Evolutionary conservation across 2,329 filamentous ascomycete genomes (phyloP), one percentile per base, ranked within the genome.

Genomic region (Fusarium zealandicum): DNA sequence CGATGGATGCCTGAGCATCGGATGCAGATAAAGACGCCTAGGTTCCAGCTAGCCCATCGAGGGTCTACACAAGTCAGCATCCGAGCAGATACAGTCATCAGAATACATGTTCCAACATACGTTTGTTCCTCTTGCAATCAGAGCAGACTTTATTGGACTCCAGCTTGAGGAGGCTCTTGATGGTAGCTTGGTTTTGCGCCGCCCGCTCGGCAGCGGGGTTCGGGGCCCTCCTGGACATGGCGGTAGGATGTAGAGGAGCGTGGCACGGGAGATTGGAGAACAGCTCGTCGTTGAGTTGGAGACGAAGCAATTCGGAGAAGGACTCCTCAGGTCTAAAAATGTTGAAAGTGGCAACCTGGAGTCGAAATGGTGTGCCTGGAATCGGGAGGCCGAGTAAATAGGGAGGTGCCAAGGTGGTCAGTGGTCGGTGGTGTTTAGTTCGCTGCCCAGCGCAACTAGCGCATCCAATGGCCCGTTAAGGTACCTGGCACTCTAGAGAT

Each of bases 61-160:
- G 95, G 95, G 79, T 97, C 92, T 96, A 72, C 6, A 33, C 32
- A 41, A 46, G 44, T 65, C 38, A 63, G 53, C 35, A 44, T 10
- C 17, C 14, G 38, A 13, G 12, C 8, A 28, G 11, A 5, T 11
- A 16, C 11, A 20, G 1, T 18, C 13, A 25, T 25, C 7, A 25
- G 6, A 7, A 25, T 9, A 8, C 7, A 25, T 25, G 22, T 5
- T 25, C 8, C 22, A 32, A 79, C 88, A 65, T 76, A 96, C 93
- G 95, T 76, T 98, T 99, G 81, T 98, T 99, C 74, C 90, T 88
- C 82, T 99, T 99, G 85, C 95, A 99, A 76, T 99, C 95, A 57
- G 93, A 92, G 81, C 95, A 99, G 72, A 90, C 86, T 81, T 99
- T 99, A 80, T 99, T 99, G 59, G 87, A 80, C 72, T 98, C 93